These are phyloP conservation scores for Wallacemonas sp. DNA, from an alignment of 208 protist genomes.

Conservation along the genomic window DNA sequence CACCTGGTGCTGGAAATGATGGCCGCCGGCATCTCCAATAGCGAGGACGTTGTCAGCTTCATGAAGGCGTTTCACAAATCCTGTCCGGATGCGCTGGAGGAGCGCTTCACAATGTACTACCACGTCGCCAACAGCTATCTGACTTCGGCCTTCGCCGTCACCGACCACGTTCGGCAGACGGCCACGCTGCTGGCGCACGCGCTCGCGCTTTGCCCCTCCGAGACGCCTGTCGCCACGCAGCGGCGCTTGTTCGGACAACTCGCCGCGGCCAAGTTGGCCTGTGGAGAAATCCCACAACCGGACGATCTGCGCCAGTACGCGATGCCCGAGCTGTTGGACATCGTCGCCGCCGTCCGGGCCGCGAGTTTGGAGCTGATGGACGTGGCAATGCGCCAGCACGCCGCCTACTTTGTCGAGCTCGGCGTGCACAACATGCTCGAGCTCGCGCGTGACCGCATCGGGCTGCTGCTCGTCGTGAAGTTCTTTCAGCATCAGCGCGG, in stretches of 20 bases:
- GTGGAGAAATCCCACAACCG: slow-evolving; percentile 28
- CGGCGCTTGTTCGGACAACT: slow-evolving; percentile 51
- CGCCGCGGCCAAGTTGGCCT: slow-evolving; percentile 51
- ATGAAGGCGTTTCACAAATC: slow-evolving; percentile 58
- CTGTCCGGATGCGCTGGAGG: slow-evolving; percentile 40
- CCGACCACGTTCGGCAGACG: slow-evolving; percentile 33
- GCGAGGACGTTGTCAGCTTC: slow-evolving; percentile 46
- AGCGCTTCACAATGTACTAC: slow-evolving; percentile 78
- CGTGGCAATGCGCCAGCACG: slow-evolving; percentile 51
- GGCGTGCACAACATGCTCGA: slow-evolving; percentile 77
- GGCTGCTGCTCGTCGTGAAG: slow-evolving; percentile 78
- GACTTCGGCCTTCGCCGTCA: slow-evolving; percentile 7
- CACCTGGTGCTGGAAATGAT: slow-evolving; percentile 67
- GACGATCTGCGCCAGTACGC: slow-evolving; percentile 27
- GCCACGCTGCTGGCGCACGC: slow-evolving; percentile 60
- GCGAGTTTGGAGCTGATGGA: slow-evolving; percentile 63
- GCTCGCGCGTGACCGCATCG: slow-evolving; percentile 56
- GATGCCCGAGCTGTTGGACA: slow-evolving; percentile 46
- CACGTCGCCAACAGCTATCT: slow-evolving; percentile 54
- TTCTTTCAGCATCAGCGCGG: slow-evolving; percentile 51
- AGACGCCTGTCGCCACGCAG: slow-evolving; percentile 16
- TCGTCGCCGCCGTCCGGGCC: slow-evolving; percentile 65
- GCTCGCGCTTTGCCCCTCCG: slow-evolving; percentile 43
- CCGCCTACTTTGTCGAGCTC: slow-evolving; percentile 56
- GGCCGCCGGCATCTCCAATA: slow-evolving; percentile 41